Conservation (phyloP, 2,329 filamentous ascomycete genomes). For the Ophiosphaerella korrae region DNA sequence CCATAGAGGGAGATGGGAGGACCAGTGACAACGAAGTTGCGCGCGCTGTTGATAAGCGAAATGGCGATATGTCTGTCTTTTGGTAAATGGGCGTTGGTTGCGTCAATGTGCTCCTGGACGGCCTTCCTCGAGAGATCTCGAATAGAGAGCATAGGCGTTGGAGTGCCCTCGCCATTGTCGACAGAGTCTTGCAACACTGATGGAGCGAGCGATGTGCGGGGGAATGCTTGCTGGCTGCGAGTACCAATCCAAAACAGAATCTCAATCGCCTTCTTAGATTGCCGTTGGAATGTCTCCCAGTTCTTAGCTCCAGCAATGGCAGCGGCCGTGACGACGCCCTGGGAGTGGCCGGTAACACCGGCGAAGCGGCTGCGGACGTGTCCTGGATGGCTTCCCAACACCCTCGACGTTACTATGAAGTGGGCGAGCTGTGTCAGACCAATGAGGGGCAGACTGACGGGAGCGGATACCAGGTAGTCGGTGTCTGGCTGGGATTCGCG, state of each 20-base stretch:
- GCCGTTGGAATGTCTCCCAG: constrained; percentile 89
- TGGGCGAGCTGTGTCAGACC: constrained; percentile 95
- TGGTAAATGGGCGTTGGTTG: constrained; percentile 94
- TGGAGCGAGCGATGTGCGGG: constrained; percentile 89
- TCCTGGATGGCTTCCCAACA: constrained; percentile 86
- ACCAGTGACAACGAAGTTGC: constrained; percentile 95
- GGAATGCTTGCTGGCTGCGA: constrained; percentile 96
- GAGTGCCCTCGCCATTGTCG: constrained; percentile 91
- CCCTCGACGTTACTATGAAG: constrained; percentile 92
- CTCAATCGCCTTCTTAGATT: constrained; percentile 79
- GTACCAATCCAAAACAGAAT: constrained; percentile 99
- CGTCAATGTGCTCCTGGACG: constrained; percentile 95
- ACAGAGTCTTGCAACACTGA: constrained; percentile 89
- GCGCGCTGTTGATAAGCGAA: constrained; percentile 93
- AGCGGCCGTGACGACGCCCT: constrained; percentile 92
- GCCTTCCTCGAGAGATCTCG: constrained; percentile 86
- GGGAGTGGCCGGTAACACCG: constrained; percentile 93
- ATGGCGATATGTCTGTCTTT: constrained; percentile 91
- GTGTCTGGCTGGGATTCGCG: constrained; percentile 88
- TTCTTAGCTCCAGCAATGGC: constrained; percentile 87
- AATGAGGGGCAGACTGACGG: constrained; percentile 89
- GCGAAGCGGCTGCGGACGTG: constrained; percentile 82
- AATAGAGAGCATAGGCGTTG: constrained; percentile 97
- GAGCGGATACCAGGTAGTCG: constrained; percentile 66
- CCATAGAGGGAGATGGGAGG: constrained; percentile 95